phyloP scores from a whole-genome alignment of 768 basidiomycete species.

The Wakefieldia striispora region DNA sequence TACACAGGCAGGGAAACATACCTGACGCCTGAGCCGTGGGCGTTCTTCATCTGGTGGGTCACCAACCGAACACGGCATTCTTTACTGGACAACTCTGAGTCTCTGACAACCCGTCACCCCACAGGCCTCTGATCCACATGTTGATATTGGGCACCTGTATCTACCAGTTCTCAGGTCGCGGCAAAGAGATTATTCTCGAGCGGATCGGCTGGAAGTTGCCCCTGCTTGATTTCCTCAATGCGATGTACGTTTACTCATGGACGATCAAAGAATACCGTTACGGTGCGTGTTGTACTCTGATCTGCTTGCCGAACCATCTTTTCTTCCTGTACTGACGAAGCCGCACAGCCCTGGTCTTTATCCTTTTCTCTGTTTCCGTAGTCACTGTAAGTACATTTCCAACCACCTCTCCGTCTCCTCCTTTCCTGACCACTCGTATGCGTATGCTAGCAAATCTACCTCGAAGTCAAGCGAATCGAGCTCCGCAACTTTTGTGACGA shows the following conservation, averaged over 20 bases:
- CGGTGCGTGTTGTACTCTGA: slow-evolving; percentile 25
- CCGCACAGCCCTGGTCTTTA: slow-evolving; percentile 36
- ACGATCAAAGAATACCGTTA: slow-evolving; percentile 47
- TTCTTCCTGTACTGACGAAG: slow-evolving; percentile 8
- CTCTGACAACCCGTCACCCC: background rate
- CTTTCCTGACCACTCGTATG: slow-evolving; percentile 1
- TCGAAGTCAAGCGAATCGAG: slow-evolving; percentile 57
- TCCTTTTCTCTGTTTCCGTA: slow-evolving; percentile 46
- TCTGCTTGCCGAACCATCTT: too few species aligned
- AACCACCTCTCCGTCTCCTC: slow-evolving; percentile 1
- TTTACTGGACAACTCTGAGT: background rate
- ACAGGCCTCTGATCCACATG: slow-evolving; percentile 61
- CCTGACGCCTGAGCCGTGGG: slow-evolving; percentile 63
- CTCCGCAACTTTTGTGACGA: slow-evolving; percentile 53
- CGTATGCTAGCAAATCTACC: slow-evolving; percentile 53
- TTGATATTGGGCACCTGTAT: slow-evolving; percentile 64
- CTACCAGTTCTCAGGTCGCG: slow-evolving; percentile 55
- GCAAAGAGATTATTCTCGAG: slow-evolving; percentile 58
- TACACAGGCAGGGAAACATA: slow-evolving; percentile 57
- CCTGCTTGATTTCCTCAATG: slow-evolving; percentile 60
- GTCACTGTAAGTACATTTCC: slow-evolving; percentile 40
- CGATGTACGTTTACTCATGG: slow-evolving; percentile 64
- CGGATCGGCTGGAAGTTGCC: slow-evolving; percentile 67
- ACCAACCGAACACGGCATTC: too few species aligned
- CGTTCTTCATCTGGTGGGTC: slow-evolving; percentile 59